These are phyloP conservation scores for Mrakia blollopis DNA, from an alignment of 768 basidiomycete species.

Conservation along the genomic window DNA sequence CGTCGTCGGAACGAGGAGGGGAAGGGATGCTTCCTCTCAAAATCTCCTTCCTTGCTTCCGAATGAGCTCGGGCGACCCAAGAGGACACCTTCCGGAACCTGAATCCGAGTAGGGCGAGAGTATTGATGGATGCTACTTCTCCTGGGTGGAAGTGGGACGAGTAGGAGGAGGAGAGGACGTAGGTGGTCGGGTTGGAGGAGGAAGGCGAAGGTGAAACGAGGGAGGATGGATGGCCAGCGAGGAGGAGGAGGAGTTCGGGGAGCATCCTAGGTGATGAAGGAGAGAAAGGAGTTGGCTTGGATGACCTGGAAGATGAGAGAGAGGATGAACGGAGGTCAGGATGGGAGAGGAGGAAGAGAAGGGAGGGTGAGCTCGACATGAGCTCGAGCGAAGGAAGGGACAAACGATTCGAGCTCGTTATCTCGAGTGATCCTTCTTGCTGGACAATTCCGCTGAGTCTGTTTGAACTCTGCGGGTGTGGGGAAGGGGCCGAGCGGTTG, in stretches of 20 bases:
- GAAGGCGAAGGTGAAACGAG: conserved; percentile 58
- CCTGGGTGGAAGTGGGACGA: conserved; percentile 76
- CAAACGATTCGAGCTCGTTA: neutral
- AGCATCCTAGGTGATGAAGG: conserved; percentile 55
- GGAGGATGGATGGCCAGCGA: conserved; percentile 81
- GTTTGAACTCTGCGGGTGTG: neutral
- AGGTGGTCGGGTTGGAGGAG: conserved; percentile 28
- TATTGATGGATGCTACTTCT: conserved; percentile 62
- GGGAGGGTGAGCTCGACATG: neutral
- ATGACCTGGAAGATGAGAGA: neutral
- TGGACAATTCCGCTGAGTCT: neutral
- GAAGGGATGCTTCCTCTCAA: conserved; percentile 48
- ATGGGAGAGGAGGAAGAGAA: neutral
- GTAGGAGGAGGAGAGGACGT: conserved; percentile 58
- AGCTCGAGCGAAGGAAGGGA: neutral
- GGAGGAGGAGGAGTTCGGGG: conserved; percentile 77
- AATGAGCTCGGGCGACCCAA: conserved; percentile 33
- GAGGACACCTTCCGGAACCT: conserved; percentile 62
- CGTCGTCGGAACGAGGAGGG: conserved; percentile 50
- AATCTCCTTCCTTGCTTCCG: conserved; percentile 19
- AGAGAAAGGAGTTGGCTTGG: neutral
- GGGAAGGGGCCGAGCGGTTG: neutral
- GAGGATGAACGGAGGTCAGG: neutral
- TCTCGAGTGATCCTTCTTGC: neutral
- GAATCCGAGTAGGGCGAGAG: conserved; percentile 66